Evolutionary conservation across 768 basidiomycete genomes (phyloP).

Genomic region (Lepiota brunneoincarnata): DNA sequence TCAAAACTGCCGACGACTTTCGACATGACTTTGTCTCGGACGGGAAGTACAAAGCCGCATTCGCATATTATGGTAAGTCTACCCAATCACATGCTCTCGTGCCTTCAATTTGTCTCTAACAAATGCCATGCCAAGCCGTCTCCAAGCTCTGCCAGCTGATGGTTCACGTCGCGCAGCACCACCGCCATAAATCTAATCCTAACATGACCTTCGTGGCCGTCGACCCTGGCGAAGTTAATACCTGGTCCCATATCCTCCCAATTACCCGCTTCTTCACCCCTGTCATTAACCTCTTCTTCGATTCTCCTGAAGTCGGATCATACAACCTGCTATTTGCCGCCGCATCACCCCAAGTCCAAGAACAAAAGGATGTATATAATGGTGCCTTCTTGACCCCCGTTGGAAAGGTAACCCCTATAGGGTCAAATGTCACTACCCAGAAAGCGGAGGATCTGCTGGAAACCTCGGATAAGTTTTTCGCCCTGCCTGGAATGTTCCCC

Average conservation of each 20-base stretch:
- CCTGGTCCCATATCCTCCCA: conserved; percentile 19
- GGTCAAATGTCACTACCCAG: conserved; percentile 30
- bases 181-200: conserved; percentile 19
- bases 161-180: conserved; percentile 1
- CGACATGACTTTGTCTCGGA: not conserved
- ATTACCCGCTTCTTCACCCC: conserved; percentile 18
- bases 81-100: not conserved
- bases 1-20: conserved; percentile 7
- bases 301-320: conserved; percentile 30
- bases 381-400: conserved; percentile 37
- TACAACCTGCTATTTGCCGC: conserved; percentile 37
- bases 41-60: conserved; percentile 3
- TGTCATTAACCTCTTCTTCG: conserved; percentile 20
- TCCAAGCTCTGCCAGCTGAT: conserved; percentile 8
- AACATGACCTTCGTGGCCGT: conserved; percentile 31
- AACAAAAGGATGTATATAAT: conserved; percentile 31
- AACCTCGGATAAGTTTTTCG: conserved; percentile 29
- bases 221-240: conserved; percentile 40
- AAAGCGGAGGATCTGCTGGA: conserved; percentile 25
- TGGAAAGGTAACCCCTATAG: conserved; percentile 25
- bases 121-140: not conserved
- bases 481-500: conserved; percentile 26
- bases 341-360: conserved; percentile 31
- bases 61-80: conserved; percentile 1
- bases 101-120: not conserved